Evolutionary conservation across 2,329 filamentous ascomycete genomes (phyloP).

Genomic region (Fusarium transvaalense): DNA sequence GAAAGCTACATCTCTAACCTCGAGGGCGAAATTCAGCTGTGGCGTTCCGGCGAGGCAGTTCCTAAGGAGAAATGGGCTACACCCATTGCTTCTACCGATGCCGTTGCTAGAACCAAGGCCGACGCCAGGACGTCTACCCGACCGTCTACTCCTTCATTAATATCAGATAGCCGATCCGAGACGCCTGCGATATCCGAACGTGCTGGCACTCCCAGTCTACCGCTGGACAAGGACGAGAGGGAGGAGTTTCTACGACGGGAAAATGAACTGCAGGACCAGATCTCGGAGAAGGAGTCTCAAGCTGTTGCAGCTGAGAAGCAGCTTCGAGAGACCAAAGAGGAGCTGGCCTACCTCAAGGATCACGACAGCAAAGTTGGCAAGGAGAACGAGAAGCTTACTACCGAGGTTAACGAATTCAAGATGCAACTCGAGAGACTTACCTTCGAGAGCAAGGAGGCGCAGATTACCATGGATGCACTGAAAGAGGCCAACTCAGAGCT

Average conservation of each 20-base stretch:
- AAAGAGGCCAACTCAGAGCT: conserved; percentile 97
- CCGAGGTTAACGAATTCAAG: conserved; percentile 90
- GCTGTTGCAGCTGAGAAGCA: conserved; percentile 83
- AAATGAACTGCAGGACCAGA: conserved; percentile 96
- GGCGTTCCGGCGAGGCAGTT: conserved; percentile 89
- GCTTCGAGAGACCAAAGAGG: conserved; percentile 85
- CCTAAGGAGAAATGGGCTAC: conserved; percentile 90
- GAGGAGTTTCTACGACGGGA: conserved; percentile 96
- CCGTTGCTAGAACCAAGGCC: conserved; percentile 53
- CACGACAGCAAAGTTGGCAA: conserved; percentile 85
- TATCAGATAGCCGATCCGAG: conserved; percentile 70
- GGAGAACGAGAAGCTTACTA: conserved; percentile 88
- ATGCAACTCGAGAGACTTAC: conserved; percentile 97
- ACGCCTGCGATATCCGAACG: conserved; percentile 80
- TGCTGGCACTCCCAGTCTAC: conserved; percentile 86
- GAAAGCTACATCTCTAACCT: conserved; percentile 86
- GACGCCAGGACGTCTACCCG: conserved; percentile 59
- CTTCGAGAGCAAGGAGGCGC: conserved; percentile 96
- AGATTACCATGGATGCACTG: conserved; percentile 96
- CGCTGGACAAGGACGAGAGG: conserved; percentile 94
- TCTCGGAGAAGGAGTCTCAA: conserved; percentile 90
- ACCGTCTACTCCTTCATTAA: conserved; percentile 65
- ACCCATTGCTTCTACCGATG: conserved; percentile 69
- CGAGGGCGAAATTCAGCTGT: conserved; percentile 86
- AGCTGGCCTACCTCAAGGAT: conserved; percentile 86